A percentile compares a stretch with the other conserved stretches of the same genome.
Conservation (phyloP, 2,329 filamentous ascomycete species). For the Microthyrium microscopicum region DNA sequence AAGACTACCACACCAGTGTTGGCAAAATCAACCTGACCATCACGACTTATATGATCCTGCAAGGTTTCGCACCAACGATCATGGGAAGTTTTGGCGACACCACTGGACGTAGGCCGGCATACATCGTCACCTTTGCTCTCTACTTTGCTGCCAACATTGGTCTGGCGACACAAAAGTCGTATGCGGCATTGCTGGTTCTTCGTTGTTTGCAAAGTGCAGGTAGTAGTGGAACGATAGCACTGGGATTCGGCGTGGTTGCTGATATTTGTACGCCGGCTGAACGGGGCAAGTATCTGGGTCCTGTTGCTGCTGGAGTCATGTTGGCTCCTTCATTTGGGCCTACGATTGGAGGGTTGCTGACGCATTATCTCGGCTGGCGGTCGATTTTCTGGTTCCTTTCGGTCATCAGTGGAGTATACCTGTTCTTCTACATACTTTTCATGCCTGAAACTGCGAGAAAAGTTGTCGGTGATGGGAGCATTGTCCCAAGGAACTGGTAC, state of each 20-base stretch:
- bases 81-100: not conserved
- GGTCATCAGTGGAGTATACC: constrained; percentile 12
- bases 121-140: constrained; percentile 15
- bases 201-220: constrained; percentile 47
- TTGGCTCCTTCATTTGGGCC: constrained; percentile 35
- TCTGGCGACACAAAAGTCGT: constrained; percentile 18
- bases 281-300: constrained; percentile 56
- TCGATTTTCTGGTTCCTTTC: constrained; percentile 28
- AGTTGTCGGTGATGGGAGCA: constrained; percentile 23
- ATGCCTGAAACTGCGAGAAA: constrained; percentile 25
- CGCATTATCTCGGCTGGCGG: constrained; percentile 22
- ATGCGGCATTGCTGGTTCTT: constrained; percentile 36
- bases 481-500: constrained; percentile 12
- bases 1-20: constrained; percentile 22
- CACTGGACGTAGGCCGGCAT: not conserved
- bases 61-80: not conserved
- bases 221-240: constrained; percentile 52
- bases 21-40: constrained; percentile 6
- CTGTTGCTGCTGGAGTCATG: constrained; percentile 42
- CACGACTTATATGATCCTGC: constrained; percentile 1
- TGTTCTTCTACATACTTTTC: constrained; percentile 15
- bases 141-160: constrained; percentile 20
- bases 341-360: constrained; percentile 45
- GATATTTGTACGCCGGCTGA: constrained; percentile 55
- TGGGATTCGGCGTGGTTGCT: constrained; percentile 54